Percentiles rank a stretch among this genome's conserved stretches.
Evolutionary conservation across 495 filamentous ascomycete genomes (phyloP).

Genomic region (Chlorociboria aeruginascens): DNA sequence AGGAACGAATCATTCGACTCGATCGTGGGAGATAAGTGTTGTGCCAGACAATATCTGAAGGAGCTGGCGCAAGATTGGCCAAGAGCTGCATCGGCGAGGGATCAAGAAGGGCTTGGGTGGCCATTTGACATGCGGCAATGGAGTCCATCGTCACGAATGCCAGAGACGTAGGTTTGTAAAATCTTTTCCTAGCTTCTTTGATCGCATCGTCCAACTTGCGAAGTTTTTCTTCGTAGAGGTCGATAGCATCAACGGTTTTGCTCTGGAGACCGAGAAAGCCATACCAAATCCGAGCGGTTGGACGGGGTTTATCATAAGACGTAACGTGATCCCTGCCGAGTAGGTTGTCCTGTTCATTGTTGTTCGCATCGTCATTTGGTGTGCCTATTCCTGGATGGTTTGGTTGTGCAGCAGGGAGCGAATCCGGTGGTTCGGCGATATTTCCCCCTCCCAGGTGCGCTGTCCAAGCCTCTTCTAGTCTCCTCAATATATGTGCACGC

Average conservation of each 20-base stretch:
- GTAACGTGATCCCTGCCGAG: slow-evolving; percentile 14
- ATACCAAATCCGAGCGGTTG: slow-evolving; percentile 64
- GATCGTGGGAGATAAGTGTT: slow-evolving; percentile 81
- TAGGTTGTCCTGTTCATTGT: slow-evolving; percentile 20
- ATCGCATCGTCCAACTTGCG: slow-evolving; percentile 73
- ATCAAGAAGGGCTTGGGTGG: slow-evolving; percentile 83
- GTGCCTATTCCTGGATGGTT: slow-evolving; percentile 16
- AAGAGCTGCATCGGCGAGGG: slow-evolving; percentile 76
- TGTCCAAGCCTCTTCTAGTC: slow-evolving; percentile 79
- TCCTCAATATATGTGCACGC: slow-evolving; percentile 49
- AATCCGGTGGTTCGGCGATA: slow-evolving; percentile 32
- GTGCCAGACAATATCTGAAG: slow-evolving; percentile 80
- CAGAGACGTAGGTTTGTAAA: slow-evolving; percentile 64
- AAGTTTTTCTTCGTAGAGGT: slow-evolving; percentile 86
- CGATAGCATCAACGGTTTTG: slow-evolving; percentile 75
- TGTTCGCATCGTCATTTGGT: slow-evolving; percentile 28
- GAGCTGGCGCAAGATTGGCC: slow-evolving; percentile 75
- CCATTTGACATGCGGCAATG: slow-evolving; percentile 85
- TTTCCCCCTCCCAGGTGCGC: slow-evolving; percentile 25
- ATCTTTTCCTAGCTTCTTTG: slow-evolving; percentile 52
- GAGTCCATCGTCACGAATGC: slow-evolving; percentile 98
- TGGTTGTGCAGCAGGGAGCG: slow-evolving; percentile 20
- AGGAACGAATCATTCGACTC: slow-evolving; percentile 60
- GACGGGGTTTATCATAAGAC: slow-evolving; percentile 34
- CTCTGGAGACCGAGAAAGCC: slow-evolving; percentile 63